These are phyloP conservation scores for Leucosporidium scottii DNA, from an alignment of 768 basidiomycete genomes.

Conservation along the genomic window DNA sequence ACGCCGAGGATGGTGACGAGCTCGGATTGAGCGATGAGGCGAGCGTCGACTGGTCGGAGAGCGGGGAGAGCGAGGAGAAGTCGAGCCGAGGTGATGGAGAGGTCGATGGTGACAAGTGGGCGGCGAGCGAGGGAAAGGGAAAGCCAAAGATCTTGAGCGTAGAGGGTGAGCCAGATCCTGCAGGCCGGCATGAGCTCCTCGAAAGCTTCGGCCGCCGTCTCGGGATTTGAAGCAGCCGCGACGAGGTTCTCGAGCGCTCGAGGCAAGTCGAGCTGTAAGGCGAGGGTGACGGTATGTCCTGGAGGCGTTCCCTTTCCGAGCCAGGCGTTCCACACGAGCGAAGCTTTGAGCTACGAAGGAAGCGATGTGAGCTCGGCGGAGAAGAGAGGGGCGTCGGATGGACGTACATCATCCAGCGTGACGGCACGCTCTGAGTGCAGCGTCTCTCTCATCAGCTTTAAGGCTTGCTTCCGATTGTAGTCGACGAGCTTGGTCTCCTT, in stretches of 20 bases:
- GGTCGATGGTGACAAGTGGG: slow-evolving; percentile 29
- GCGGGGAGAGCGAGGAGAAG: slow-evolving; percentile 17
- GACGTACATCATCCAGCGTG: slow-evolving; percentile 21
- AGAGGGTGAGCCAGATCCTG: slow-evolving; percentile 20
- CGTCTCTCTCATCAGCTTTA: slow-evolving; percentile 13
- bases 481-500: slow-evolving; percentile 13
- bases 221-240: not conserved
- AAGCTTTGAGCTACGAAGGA: not conserved
- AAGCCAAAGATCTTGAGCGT: slow-evolving; percentile 22
- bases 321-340: slow-evolving; percentile 23
- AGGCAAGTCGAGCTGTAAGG: slow-evolving; percentile 25
- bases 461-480: not conserved
- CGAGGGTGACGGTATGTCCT: slow-evolving; percentile 21
- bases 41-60: slow-evolving; percentile 26
- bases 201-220: slow-evolving; percentile 8
- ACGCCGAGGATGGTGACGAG: slow-evolving; percentile 25
- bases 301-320: slow-evolving; percentile 23
- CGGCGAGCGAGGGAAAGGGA: slow-evolving; percentile 1
- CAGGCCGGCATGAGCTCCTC: slow-evolving; percentile 16
- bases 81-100: slow-evolving; percentile 25
- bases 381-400: not conserved
- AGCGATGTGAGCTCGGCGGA: too few relatives aligned
- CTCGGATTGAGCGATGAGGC: slow-evolving; percentile 27
- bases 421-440: slow-evolving; percentile 7
- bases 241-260: slow-evolving; percentile 18